Evolutionary conservation across 2,329 filamentous ascomycete genomes (phyloP), one percentile per base, ranked within the genome.

Genomic region (Dothistroma septosporum): DNA sequence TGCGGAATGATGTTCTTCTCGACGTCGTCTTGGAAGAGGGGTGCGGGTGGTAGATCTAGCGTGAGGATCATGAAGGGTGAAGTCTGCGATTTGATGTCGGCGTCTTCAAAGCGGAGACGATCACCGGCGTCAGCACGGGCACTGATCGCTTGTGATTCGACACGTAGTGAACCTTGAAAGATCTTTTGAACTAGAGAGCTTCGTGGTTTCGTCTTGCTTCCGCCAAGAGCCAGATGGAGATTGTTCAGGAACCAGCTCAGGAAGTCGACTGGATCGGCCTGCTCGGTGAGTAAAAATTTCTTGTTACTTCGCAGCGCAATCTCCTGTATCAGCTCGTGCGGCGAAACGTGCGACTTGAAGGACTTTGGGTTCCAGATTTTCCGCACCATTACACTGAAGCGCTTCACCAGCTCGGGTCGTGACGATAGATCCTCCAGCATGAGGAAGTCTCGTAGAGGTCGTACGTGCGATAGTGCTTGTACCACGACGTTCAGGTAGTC

Each of bases 311-410:
- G 87, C 47, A 97, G 80, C 1, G 92, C 90, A 65, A 99, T 90
- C 74, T 97, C 93, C 77, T 99, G 94, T 1, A 99, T 86, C 32
- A 99, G 84, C 76, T 99, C 94, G 80, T 99, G 94, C 0, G 94
- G 94, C 10, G 93, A 97, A 56, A 99, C 94, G 76, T 99, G 94
- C 4, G 89, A 88, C 76, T 96, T 95, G 83, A 99, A 99, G 10
- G 94, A 93, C 68, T 90, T 88, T 1, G 92, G 89, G 74, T 99
- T 99, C 94, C 94, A 99, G 67, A 99, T 91, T 78, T 99, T 99
- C 74, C 94, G 89, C 62, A 97, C 86, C 21, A 99, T 83, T 57
- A 92, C 94, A 68, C 89, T 90, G 72, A 93, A 92, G 11, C 94
- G 86, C 74, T 94, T 88, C 57, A 90, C 91, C 35, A 99, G 85